Percentiles rank a stretch among this genome's conserved stretches.
phyloP scores from a whole-genome alignment of 2,329 filamentous ascomycete species.

The Colletotrichum viniferum region DNA sequence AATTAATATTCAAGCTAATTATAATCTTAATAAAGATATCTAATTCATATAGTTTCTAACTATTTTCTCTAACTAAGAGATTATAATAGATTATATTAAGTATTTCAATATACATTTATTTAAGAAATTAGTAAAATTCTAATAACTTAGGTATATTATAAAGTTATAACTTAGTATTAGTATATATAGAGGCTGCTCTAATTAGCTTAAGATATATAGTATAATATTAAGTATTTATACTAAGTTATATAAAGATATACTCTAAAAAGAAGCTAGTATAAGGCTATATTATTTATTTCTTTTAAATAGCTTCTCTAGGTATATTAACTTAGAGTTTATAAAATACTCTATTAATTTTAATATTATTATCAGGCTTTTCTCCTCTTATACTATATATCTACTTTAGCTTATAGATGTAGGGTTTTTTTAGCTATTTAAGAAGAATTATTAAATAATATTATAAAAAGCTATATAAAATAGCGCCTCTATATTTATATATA shows the following conservation, averaged over 20 bases:
- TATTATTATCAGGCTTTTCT: background rate
- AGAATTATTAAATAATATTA: background rate
- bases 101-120: no score
- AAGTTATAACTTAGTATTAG: no score
- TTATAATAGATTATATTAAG: no score
- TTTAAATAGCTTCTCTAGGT: background rate
- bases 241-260: background rate
- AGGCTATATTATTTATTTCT: background rate
- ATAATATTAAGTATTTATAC: background rate
- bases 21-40: no score
- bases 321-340: background rate
- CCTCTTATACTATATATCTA: background rate
- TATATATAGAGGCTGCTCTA: background rate
- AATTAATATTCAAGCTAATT: no score
- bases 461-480: background rate
- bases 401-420: background rate
- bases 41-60: no score
- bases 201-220: background rate
- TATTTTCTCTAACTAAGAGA: no score
- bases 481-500: no score
- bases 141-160: no score
- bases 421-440: background rate
- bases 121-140: rapidly evolving
- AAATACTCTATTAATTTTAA: background rate
- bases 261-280: background rate